Conservation (phyloP, 192 early-diverging fungal genomes). For the Entophlyctis luteolus region DNA sequence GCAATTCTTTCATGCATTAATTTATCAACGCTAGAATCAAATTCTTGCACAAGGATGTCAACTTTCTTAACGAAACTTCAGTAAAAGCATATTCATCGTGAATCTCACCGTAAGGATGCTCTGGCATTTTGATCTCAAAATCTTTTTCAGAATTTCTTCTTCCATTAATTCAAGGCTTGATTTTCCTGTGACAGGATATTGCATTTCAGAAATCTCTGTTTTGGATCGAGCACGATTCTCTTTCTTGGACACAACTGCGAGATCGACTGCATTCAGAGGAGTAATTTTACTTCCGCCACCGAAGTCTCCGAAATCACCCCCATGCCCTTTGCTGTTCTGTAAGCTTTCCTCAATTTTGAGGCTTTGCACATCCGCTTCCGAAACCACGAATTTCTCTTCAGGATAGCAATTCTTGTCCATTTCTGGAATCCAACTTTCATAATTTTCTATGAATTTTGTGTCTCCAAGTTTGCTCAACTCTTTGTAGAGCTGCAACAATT, state of each 20-base stretch:
- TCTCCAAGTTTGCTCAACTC: conserved; percentile 40
- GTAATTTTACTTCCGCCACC: conserved; percentile 26
- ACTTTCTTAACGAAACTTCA: conserved; percentile 24
- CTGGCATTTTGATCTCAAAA: conserved; percentile 33
- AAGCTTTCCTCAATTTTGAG: conserved; percentile 37
- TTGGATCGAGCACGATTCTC: too few relatives aligned
- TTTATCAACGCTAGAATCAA: conserved; percentile 42
- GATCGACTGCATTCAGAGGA: too few relatives aligned
- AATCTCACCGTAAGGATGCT: conserved; percentile 36
- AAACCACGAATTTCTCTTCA: conserved; percentile 48
- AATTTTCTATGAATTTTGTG: not conserved
- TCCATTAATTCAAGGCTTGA: conserved; percentile 36
- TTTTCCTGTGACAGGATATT: not conserved
- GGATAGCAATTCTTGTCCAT: conserved; percentile 50
- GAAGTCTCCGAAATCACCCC: conserved; percentile 41
- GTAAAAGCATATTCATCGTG: too few relatives aligned
- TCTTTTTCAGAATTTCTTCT: conserved; percentile 29
- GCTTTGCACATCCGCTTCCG: conserved; percentile 42
- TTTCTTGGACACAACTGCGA: too few relatives aligned
- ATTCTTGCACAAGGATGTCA: conserved; percentile 30
- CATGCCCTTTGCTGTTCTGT: conserved; percentile 26
- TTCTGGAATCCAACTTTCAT: conserved; percentile 23
- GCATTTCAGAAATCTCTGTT: too few relatives aligned
- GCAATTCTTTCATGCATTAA: conserved; percentile 48
- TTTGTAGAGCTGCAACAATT: conserved; percentile 36